A percentile compares a stretch with the other conserved stretches of the same genome.
These are phyloP conservation scores for Centrapalus pauciflorus DNA, from an alignment of 129 eudicot species.

Conservation along the genomic window DNA sequence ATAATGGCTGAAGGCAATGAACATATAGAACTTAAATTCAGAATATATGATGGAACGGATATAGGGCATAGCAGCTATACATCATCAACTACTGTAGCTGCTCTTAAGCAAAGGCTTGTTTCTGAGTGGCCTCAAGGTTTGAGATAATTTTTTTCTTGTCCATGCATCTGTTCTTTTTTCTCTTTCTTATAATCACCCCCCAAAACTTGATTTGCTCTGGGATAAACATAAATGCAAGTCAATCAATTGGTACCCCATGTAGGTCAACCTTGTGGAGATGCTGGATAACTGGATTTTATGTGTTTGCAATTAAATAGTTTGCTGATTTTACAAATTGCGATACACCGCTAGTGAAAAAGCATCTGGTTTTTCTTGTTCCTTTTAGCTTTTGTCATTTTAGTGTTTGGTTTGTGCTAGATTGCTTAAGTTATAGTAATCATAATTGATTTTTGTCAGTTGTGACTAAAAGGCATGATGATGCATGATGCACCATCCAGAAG, in stretches of 20 bases:
- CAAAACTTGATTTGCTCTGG: not conserved
- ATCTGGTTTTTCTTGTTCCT: not conserved
- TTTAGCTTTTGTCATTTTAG: not conserved
- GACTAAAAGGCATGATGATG: not conserved
- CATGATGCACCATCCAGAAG: not conserved
- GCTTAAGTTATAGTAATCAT: not conserved
- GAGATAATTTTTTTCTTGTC: not conserved
- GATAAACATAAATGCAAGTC: not conserved
- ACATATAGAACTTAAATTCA: conserved; percentile 62
- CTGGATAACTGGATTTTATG: not conserved
- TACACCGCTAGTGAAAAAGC: not conserved
- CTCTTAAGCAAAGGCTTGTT: conserved; percentile 71
- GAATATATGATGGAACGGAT: conserved; percentile 75
- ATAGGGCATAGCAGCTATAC: conserved; percentile 59
- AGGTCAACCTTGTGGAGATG: not conserved
- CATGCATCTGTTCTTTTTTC: not conserved
- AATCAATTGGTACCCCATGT: not conserved
- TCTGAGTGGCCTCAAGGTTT: conserved; percentile 91
- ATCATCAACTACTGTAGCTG: conserved; percentile 46
- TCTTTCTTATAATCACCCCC: not conserved
- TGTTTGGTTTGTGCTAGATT: not conserved
- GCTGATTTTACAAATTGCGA: not conserved
- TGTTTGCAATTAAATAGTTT: not conserved
- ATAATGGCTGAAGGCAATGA: conserved; percentile 66
- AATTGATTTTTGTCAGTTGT: not conserved